Percentiles rank a stretch among this genome's conserved stretches.
These are phyloP conservation scores for Stephania cephalantha DNA, from an alignment of 164 flowering plant genomes.

Conservation along the genomic window DNA sequence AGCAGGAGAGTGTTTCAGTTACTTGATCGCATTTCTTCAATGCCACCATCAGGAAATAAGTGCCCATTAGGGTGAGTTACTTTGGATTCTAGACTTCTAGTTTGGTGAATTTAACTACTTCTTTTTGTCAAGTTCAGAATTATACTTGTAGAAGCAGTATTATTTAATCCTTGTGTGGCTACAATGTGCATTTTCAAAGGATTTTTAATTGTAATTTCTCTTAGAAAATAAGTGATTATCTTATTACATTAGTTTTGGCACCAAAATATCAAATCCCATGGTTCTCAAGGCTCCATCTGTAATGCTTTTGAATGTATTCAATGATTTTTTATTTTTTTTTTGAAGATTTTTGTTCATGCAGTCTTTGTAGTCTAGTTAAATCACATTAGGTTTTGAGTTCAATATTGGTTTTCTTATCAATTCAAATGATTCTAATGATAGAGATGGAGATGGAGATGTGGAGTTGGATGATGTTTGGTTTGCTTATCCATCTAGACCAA, in stretches of 20 bases:
- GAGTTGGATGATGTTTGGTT: constrained; percentile 95
- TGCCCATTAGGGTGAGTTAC: constrained; percentile 73
- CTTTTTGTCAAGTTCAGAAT: background rate
- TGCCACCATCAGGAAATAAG: constrained; percentile 72
- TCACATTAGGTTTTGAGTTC: background rate
- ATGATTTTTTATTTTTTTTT: background rate
- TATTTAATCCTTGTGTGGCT: no score
- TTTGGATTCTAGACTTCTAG: constrained; percentile 2
- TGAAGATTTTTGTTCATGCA: background rate
- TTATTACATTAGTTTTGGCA: background rate
- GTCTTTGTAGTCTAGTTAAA: background rate
- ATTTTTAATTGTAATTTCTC: no score
- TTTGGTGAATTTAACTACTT: background rate
- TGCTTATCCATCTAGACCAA: constrained; percentile 95
- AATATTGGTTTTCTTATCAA: background rate
- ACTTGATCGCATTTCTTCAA: constrained; percentile 74
- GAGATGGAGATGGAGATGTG: constrained; percentile 80
- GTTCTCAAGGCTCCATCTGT: background rate
- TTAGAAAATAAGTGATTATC: background rate
- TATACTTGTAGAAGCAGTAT: no score
- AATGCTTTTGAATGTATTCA: background rate
- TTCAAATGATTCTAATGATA: constrained; percentile 19
- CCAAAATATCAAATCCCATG: background rate
- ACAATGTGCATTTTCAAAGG: no score
- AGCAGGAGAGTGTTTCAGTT: constrained; percentile 96